These are phyloP conservation scores for Plasmodium coatneyi DNA, from an alignment of 169 alveolate genomes.

Conservation along the genomic window DNA sequence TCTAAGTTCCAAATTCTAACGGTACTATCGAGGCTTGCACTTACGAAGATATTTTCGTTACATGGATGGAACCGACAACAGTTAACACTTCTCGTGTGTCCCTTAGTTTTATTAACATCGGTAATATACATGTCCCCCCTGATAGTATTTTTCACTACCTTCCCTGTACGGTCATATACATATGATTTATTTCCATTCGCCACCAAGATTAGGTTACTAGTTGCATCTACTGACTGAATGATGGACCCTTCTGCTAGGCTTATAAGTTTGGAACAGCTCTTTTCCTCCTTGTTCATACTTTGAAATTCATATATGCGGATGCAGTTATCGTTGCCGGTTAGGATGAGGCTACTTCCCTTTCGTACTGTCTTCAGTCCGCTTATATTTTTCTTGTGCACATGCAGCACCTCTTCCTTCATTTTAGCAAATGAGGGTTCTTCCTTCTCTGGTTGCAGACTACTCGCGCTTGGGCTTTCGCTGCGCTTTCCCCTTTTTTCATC, in stretches of 20 bases:
- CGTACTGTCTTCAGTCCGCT: conserved; percentile 7
- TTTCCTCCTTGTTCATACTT: conserved; percentile 42
- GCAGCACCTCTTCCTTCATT: conserved; percentile 35
- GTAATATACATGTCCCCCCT: conserved; percentile 85
- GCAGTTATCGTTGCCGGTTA: conserved; percentile 49
- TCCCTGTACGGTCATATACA: conserved; percentile 62
- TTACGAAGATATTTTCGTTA: conserved; percentile 70
- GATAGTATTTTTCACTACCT: conserved; percentile 77
- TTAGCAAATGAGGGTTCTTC: not conserved
- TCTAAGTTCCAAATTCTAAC: conserved; percentile 78
- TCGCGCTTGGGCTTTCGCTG: too few relatives aligned
- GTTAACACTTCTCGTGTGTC: conserved; percentile 82
- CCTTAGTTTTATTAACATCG: conserved; percentile 82
- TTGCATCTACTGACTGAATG: conserved; percentile 28
- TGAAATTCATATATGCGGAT: conserved; percentile 53
- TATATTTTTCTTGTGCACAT: conserved; percentile 46
- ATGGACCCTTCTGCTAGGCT: conserved; percentile 54
- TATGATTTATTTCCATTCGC: conserved; percentile 55
- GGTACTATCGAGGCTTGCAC: conserved; percentile 84
- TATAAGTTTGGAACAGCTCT: conserved; percentile 18
- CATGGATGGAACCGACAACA: conserved; percentile 77
- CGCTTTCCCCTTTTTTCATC: not conserved
- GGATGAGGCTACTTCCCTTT: conserved; percentile 32
- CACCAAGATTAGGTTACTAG: conserved; percentile 6
- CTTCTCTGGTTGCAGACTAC: too few relatives aligned